These are phyloP conservation scores for Crithidia expoeki DNA, from an alignment of 208 protist genomes.

Conservation along the genomic window DNA sequence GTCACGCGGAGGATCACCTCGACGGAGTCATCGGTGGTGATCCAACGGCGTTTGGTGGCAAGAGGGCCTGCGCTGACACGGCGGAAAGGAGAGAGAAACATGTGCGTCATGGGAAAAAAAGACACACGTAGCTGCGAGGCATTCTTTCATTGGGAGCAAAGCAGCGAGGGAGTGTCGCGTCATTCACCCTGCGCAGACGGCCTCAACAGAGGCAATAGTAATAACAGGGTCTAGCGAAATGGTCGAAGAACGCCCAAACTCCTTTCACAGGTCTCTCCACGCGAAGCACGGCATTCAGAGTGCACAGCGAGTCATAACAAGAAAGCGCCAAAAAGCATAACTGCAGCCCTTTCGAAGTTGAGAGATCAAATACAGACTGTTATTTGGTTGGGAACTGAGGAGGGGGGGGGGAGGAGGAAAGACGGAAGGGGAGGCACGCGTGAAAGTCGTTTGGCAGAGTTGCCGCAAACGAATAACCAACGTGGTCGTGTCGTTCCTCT, in stretches of 20 bases:
- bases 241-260: not conserved
- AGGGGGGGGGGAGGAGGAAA: not conserved
- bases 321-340: not conserved
- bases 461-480: too few relatives aligned
- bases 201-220: too few relatives aligned
- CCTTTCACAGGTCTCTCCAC: constrained; percentile 3
- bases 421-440: not conserved
- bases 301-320: not conserved
- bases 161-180: not conserved
- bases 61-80: not conserved
- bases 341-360: not conserved
- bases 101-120: not conserved
- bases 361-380: not conserved
- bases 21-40: not conserved
- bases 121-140: too few relatives aligned
- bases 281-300: not conserved
- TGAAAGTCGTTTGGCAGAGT: too few relatives aligned
- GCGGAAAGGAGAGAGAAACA: not conserved
- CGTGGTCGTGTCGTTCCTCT: too few relatives aligned
- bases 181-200: too few relatives aligned
- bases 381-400: not conserved
- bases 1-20: not conserved
- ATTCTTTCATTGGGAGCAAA: not conserved
- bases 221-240: not conserved
- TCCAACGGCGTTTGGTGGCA: not conserved